Conservation (phyloP, 371 early-diverging fungal species). For the Mucor circinelloides region DNA sequence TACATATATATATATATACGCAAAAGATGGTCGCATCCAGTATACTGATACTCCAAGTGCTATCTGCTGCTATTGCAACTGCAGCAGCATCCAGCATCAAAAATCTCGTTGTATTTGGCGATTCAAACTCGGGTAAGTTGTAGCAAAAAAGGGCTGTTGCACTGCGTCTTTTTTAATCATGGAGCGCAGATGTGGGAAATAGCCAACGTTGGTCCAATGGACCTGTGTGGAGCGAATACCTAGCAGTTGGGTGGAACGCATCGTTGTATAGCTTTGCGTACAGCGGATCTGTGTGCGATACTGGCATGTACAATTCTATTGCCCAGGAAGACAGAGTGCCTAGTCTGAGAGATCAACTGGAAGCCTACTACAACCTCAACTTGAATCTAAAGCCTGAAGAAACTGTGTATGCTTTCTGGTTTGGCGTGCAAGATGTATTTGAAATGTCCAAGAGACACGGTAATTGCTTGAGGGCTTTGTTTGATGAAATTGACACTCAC, state of each 20-base stretch:
- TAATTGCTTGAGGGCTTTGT: not conserved
- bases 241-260: conserved; percentile 48
- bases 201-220: conserved; percentile 43
- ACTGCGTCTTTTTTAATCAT: not conserved
- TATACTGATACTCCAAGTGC: not conserved
- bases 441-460: conserved; percentile 18
- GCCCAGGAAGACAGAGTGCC: conserved; percentile 27
- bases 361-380: conserved; percentile 35
- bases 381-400: conserved; percentile 37
- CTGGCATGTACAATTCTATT: conserved; percentile 27
- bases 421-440: conserved; percentile 41
- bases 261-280: conserved; percentile 44
- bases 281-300: conserved; percentile 49
- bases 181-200: conserved; percentile 36
- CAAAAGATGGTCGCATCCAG: too few relatives aligned
- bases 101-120: conserved; percentile 51
- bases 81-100: conserved; percentile 22
- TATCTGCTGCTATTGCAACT: not conserved
- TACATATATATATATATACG: too few relatives aligned
- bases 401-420: conserved; percentile 53
- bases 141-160: not conserved
- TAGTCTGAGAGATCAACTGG: conserved; percentile 49
- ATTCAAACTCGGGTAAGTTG: conserved; percentile 49
- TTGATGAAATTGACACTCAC: not conserved
- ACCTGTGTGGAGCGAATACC: conserved; percentile 49